These are phyloP conservation scores for Aspergillus hiratsukae DNA, from an alignment of 2,329 filamentous ascomycete genomes.

Conservation along the genomic window DNA sequence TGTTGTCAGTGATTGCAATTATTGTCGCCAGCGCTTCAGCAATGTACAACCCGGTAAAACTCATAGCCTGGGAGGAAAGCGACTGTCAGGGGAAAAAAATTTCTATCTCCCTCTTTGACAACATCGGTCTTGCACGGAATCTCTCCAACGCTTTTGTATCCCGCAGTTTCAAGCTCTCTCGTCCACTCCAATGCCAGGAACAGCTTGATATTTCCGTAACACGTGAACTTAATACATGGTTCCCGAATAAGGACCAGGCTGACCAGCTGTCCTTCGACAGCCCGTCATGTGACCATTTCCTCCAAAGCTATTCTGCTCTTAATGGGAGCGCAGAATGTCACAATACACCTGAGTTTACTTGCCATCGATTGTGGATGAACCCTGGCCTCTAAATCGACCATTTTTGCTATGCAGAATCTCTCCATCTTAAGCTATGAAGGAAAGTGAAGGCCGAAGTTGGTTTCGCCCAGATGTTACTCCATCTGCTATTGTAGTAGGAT, in stretches of 20 bases:
- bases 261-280: conserved; percentile 2
- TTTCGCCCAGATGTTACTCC: too few relatives aligned
- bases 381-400: background rate
- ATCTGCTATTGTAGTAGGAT: too few relatives aligned
- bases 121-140: conserved; percentile 4
- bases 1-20: too few relatives aligned
- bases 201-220: conserved; percentile 8
- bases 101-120: background rate
- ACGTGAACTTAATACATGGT: background rate
- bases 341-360: conserved; percentile 7
- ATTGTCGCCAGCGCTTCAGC: too few relatives aligned
- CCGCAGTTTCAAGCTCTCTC: conserved; percentile 8
- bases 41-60: too few relatives aligned
- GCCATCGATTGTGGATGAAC: conserved; percentile 7
- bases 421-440: background rate
- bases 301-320: conserved; percentile 5
- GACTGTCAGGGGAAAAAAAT: too few relatives aligned
- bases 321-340: conserved; percentile 5
- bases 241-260: background rate
- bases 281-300: conserved; percentile 3
- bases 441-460: too few relatives aligned
- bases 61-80: too few relatives aligned
- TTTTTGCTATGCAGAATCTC: background rate
- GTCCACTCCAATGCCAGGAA: conserved; percentile 5
- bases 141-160: conserved; percentile 5